Percentiles rank a stretch among this genome's conserved stretches.
These are phyloP conservation scores for Thalassiosira mediterranea DNA, from an alignment of 352 stramenopile species.

Conservation along the genomic window DNA sequence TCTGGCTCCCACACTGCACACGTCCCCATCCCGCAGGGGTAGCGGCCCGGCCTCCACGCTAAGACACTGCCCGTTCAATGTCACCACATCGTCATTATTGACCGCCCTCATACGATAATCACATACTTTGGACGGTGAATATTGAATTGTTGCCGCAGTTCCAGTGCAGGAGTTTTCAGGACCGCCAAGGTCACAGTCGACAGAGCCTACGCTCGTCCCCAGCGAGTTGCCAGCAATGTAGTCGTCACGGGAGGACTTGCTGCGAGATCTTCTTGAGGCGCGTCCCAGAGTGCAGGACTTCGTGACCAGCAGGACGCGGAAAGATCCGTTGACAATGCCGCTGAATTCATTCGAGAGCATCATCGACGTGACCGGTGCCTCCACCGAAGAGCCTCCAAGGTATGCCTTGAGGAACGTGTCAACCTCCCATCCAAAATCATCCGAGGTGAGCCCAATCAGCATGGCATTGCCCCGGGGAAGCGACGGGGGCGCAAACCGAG, in stretches of 20 bases:
- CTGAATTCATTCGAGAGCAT: slow-evolving; percentile 60
- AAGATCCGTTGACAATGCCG: slow-evolving; percentile 62
- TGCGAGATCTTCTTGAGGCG: slow-evolving; percentile 53
- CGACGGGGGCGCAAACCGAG: slow-evolving; percentile 18
- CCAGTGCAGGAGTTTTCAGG: slow-evolving; percentile 64
- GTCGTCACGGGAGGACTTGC: slow-evolving; percentile 16
- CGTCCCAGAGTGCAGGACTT: slow-evolving; percentile 61
- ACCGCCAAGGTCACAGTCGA: slow-evolving; percentile 80
- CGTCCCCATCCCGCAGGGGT: slow-evolving; percentile 71
- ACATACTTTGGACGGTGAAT: slow-evolving; percentile 46
- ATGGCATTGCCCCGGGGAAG: slow-evolving; percentile 41
- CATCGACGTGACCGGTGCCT: slow-evolving; percentile 10
- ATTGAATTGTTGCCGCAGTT: slow-evolving; percentile 70
- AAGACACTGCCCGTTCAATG: slow-evolving; percentile 77
- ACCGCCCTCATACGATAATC: slow-evolving; percentile 76
- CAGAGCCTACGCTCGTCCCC: slow-evolving; percentile 62
- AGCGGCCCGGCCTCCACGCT: slow-evolving; percentile 64
- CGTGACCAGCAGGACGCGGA: slow-evolving; percentile 66
- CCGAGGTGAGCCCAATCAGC: slow-evolving; percentile 63
- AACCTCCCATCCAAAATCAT: slow-evolving; percentile 70
- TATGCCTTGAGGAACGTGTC: slow-evolving; percentile 54
- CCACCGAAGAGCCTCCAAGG: slow-evolving; percentile 25
- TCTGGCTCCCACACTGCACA: slow-evolving; percentile 74
- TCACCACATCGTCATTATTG: slow-evolving; percentile 77
- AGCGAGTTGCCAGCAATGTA: slow-evolving; percentile 34